Evolutionary conservation across 805 yeast genomes (phyloP), one percentile per base, ranked within the genome.

Genomic region (Sporopachydermia lactativora): DNA sequence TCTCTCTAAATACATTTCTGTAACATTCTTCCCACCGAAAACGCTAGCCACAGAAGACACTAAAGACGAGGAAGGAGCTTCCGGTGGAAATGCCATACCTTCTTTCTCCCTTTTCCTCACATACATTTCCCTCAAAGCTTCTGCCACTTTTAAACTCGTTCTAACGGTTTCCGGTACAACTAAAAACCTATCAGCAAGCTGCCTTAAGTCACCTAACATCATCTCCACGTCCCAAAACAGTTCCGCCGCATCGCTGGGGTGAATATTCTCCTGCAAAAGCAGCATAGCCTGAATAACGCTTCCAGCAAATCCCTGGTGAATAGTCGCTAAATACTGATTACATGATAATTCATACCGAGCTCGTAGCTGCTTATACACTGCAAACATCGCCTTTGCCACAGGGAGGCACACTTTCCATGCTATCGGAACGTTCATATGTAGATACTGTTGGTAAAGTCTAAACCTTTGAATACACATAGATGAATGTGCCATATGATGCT

Each of bases 271-370:
- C 19, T 57, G 42, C 35, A 57, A 36, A 3, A 59, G 36, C 45
- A 59, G 44, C 52, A 58, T 53, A 2, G 59, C 52, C 41, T 57
- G 62, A 8, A 57, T 49, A 18, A 58, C 52, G 2, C 59, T 49
- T 2, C 61, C 59, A 5, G 61, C 52, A 44, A 57, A 59, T 0
- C 55, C 31, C 39, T 59, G 62, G 39, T 58, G 58, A 13, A 58
- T 56, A 42, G 54, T 59, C 14, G 60, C 45, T 14, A 57, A 57
- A 34, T 49, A 39, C 2, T 59, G 55, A 18, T 53, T 52, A 41
- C 43, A 49, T 39, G 47, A 38, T 1, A 41, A 17, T 37, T 48
- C 51, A 38, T 49, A 50, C 4, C 45, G 41, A 15, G 46, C 44
- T 37, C 57, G 46, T 17, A 58, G 39, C 28, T 47, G 46, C 37